Evolutionary conservation across 2,329 filamentous ascomycete genomes (phyloP).

Genomic region (Daldinia sp.): DNA sequence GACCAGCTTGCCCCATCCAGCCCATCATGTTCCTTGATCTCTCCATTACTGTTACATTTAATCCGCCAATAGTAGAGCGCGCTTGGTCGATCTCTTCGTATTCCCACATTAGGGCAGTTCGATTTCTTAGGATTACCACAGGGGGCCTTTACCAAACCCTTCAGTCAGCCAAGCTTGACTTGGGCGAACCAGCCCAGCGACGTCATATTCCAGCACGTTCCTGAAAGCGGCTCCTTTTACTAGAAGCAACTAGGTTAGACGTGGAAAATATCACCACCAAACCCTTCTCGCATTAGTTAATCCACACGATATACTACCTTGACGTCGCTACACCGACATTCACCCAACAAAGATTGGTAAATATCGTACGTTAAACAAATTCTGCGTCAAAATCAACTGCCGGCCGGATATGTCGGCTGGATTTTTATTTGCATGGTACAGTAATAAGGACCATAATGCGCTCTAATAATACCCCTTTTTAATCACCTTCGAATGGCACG

Average conservation of each 20-base stretch:
- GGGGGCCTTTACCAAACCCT: neutral
- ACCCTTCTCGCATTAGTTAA: neutral
- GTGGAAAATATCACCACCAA: neutral
- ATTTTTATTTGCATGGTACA: neutral
- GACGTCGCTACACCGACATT: neutral
- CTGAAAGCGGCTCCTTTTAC: neutral
- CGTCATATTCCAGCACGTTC: neutral
- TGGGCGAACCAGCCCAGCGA: neutral
- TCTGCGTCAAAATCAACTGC: neutral
- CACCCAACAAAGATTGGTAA: neutral
- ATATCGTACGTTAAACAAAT: neutral
- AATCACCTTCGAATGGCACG: neutral
- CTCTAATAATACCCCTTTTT: neutral
- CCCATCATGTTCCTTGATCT: neutral
- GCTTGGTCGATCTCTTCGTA: conserved; percentile 3
- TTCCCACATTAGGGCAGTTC: neutral
- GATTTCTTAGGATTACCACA: neutral
- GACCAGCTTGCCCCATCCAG: neutral
- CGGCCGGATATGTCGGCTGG: neutral
- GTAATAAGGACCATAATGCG: neutral
- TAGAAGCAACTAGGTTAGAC: conserved; percentile 1
- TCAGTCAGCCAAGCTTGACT: neutral
- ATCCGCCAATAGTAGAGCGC: neutral
- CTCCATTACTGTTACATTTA: neutral
- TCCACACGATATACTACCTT: neutral